Percentiles rank a stretch among this genome's conserved stretches.
Evolutionary conservation across 306 rosid species (phyloP).

Genomic region (Fragaria ananassa): DNA sequence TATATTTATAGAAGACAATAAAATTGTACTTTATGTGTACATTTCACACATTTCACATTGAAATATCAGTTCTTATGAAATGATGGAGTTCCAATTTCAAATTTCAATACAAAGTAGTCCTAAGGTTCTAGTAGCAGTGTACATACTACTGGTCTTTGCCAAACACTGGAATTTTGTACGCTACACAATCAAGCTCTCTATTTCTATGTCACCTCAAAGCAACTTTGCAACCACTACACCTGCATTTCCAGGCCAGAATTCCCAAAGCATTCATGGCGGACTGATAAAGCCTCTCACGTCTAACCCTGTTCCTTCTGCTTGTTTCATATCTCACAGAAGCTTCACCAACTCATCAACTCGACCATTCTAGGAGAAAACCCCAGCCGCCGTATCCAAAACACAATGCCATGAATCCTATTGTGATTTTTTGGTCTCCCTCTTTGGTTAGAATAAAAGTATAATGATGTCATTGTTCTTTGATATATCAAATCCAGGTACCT

Average conservation of each 20-base stretch:
- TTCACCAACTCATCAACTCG: constrained; percentile 53
- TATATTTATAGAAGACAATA: background rate
- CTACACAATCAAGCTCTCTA: background rate
- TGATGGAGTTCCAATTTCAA: background rate
- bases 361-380: constrained; percentile 54
- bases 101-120: background rate
- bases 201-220: constrained; percentile 23
- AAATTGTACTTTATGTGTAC: background rate
- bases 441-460: no score
- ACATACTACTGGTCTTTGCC: background rate
- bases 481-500: no score
- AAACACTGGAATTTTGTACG: background rate
- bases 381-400: constrained; percentile 62
- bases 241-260: constrained; percentile 59
- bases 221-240: constrained; percentile 52
- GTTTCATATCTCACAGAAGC: constrained; percentile 61
- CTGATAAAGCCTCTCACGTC: constrained; percentile 63
- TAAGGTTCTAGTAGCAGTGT: background rate
- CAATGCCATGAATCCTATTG: constrained; percentile 53
- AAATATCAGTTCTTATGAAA: background rate
- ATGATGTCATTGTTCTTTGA: no score
- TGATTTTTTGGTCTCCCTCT: no score
- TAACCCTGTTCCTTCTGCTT: constrained; percentile 42
- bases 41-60: background rate
- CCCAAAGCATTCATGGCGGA: constrained; percentile 62